Evolutionary conservation across 257 asterid species (phyloP).

Genomic region (Euphrasia confusa): DNA sequence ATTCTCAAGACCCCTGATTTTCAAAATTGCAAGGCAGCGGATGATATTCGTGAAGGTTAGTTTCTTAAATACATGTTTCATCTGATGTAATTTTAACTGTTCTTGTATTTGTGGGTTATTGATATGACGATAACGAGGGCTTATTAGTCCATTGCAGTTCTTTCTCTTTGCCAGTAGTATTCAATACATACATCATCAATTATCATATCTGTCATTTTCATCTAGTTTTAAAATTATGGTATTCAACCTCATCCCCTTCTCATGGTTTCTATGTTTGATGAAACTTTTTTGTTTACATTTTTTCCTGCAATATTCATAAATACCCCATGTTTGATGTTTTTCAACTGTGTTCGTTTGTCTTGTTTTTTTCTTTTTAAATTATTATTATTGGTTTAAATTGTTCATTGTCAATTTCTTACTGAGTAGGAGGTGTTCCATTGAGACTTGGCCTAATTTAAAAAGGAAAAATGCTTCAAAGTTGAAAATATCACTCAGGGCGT

Average conservation of each 20-base stretch:
- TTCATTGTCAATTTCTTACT: too few relatives aligned
- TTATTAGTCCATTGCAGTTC: not conserved
- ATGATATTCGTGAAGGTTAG: conserved; percentile 66
- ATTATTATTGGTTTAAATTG: too few relatives aligned
- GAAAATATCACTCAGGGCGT: not conserved
- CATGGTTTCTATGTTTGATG: not conserved
- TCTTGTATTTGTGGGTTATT: not conserved
- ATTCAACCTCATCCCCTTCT: not conserved
- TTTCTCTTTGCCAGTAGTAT: too few relatives aligned
- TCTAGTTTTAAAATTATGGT: too few relatives aligned
- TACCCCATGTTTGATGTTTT: not conserved
- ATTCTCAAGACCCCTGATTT: conserved; percentile 85
- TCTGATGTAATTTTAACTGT: too few relatives aligned
- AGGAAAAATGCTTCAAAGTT: too few relatives aligned
- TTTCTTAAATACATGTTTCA: conserved; percentile 12
- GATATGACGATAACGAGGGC: not conserved
- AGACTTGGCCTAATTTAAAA: not conserved
- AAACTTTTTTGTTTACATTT: not conserved
- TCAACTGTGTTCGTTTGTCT: too few relatives aligned
- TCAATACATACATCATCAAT: too few relatives aligned
- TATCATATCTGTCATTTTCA: not conserved
- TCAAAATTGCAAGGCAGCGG: conserved; percentile 76
- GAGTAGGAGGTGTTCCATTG: not conserved
- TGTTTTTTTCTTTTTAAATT: too few relatives aligned
- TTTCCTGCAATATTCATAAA: not conserved